Percentiles rank a stretch among this genome's conserved stretches.
phyloP scores from a whole-genome alignment of 2,329 filamentous ascomycete species.

The Anthostomella pinea region DNA sequence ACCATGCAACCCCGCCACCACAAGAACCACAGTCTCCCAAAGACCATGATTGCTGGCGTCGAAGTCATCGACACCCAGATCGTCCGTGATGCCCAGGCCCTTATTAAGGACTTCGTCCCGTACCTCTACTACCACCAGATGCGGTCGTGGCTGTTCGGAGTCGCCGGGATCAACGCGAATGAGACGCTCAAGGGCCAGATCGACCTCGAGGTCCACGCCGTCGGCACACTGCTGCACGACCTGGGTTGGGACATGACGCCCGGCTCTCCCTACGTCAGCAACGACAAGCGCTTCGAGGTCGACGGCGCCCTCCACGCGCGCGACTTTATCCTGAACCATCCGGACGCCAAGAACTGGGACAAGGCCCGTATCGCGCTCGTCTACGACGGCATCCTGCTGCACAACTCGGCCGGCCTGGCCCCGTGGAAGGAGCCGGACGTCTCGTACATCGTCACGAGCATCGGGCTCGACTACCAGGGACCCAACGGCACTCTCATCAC shows the following conservation, averaged over 20 bases:
- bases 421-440: conserved; percentile 14
- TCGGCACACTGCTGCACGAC: conserved; percentile 16
- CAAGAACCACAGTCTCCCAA: conserved; percentile 7
- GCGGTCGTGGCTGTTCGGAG: conserved; percentile 17
- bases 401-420: conserved; percentile 11
- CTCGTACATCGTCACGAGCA: conserved; percentile 11
- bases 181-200: conserved; percentile 11
- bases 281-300: conserved; percentile 14
- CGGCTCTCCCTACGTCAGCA: conserved; percentile 11
- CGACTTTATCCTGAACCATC: conserved; percentile 11
- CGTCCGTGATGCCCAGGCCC: conserved; percentile 11
- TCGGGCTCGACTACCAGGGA: conserved; percentile 13
- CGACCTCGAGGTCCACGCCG: conserved; percentile 5
- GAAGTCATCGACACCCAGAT: conserved; percentile 17
- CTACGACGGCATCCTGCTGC: conserved; percentile 15
- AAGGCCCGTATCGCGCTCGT: conserved; percentile 12
- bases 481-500: conserved; percentile 11
- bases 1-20: conserved; percentile 6
- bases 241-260: conserved; percentile 18
- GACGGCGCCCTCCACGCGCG: conserved; percentile 15
- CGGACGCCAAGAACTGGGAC: conserved; percentile 13
- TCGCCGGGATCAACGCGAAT: conserved; percentile 16
- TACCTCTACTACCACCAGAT: conserved; percentile 17
- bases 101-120: conserved; percentile 12
- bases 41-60: conserved; percentile 14